Evolutionary conservation across 1,139 yeast genomes (phyloP), one percentile per base, ranked within the genome.

Genomic region (Debaryomyces nepalensis): DNA sequence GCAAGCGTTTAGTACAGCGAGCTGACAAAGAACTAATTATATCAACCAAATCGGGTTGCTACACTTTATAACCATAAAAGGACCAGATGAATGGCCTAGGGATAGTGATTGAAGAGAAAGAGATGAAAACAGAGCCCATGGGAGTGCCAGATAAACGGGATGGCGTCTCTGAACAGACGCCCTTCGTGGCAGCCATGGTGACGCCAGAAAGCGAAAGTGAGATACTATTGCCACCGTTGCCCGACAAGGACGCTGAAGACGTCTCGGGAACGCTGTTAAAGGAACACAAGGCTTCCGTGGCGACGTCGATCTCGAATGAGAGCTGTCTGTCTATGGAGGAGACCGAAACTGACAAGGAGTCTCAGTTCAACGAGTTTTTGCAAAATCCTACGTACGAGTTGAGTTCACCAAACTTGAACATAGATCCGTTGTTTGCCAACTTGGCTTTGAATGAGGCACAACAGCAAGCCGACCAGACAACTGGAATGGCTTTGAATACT

Each of bases 151-250:
- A 29, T 11, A 29, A 11, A 10, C 21, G 32, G 18, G 22, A 16
- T 10, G 34, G 31, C 39, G 33, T 9, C 18, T n/a, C n/a, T n/a
- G n/a, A 27, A 10, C 22, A 12, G 37, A 41, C 15, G 39, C 32
- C 24, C 27, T 26, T 15, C 19, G 24, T 29, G 24, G 20, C 19
- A 12, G n/a, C 22, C 20, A 41, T 34, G 20, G 35, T 9, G 16
- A 31, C 42, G 20, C 42, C 42, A 20, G 42, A 26, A 16, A 34
- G 37, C 11, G 48, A 50, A 32, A 43, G 42, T n/a, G 74, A 69
- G 44, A 48, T 59, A 6, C 55, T 70, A 22, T 59, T 70, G 40
- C 76, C 76, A 2, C 76, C 76, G 5, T 53, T 70, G 31, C 76
- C 76, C 3, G 62, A 58, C 24, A 59, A 51, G 32, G 44, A 42